Conservation (phyloP, 2,329 filamentous ascomycete species). For the Aspergillus sp. region DNA sequence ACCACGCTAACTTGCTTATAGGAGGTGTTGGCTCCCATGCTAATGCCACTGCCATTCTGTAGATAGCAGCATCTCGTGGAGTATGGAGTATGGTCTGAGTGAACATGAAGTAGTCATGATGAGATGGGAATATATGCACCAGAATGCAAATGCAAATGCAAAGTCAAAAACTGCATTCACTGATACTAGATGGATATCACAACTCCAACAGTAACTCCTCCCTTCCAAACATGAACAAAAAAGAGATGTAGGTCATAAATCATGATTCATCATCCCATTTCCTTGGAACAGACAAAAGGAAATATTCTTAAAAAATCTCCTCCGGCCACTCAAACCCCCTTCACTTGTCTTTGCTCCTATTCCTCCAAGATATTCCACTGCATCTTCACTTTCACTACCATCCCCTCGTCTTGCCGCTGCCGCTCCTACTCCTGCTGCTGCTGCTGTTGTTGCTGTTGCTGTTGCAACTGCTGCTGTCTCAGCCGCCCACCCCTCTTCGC, state of each 20-base stretch:
- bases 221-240: not conserved
- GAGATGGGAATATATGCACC: too few species aligned
- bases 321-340: constrained; percentile 35
- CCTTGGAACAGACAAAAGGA: too few species aligned
- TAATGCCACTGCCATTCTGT: constrained; percentile 27
- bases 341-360: constrained; percentile 1
- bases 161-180: too few species aligned
- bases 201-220: not conserved
- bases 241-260: not conserved
- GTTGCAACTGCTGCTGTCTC: not conserved
- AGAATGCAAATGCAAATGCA: too few species aligned
- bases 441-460: not conserved
- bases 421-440: constrained; percentile 2
- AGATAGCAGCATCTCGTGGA: not conserved
- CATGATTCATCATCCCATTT: not conserved
- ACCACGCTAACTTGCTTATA: constrained; percentile 3
- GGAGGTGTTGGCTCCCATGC: constrained; percentile 27
- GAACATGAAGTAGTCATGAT: too few species aligned
- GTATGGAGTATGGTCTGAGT: not conserved
- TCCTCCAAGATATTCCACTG: not conserved
- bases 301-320: constrained; percentile 29
- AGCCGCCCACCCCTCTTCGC: constrained; percentile 2
- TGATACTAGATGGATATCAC: too few species aligned
- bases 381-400: not conserved
- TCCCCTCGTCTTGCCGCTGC: not conserved